These are phyloP conservation scores for Oenanthe sinensis DNA, from an alignment of 129 eudicot genomes.

Conservation along the genomic window DNA sequence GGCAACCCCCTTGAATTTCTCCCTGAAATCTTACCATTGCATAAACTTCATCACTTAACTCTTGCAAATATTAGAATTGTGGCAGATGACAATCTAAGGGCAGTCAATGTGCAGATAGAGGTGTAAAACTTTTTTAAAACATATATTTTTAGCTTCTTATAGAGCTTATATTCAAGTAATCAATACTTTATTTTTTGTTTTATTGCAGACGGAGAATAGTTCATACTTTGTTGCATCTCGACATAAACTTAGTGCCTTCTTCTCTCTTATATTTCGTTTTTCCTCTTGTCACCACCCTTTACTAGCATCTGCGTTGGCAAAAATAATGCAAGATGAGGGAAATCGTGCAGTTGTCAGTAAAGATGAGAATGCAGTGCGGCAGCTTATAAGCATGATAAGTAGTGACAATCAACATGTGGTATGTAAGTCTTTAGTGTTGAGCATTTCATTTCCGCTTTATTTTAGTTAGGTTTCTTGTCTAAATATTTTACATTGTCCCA, in stretches of 20 bases:
- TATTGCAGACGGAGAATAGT: slow-evolving; percentile 79
- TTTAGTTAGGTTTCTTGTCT: slow-evolving; percentile 3
- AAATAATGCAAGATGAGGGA: slow-evolving; percentile 93
- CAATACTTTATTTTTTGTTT: slow-evolving; percentile 20
- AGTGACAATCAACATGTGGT: slow-evolving; percentile 99
- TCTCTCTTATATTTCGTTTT: slow-evolving; percentile 93
- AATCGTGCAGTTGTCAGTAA: slow-evolving; percentile 87
- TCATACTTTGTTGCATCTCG: slow-evolving; percentile 96
- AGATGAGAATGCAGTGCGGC: slow-evolving; percentile 97
- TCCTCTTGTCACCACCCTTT: slow-evolving; percentile 98
- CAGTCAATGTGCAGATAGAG: slow-evolving; percentile 97
- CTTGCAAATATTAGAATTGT: slow-evolving; percentile 97
- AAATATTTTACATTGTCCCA: slow-evolving; percentile 21
- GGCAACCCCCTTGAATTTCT: slow-evolving; percentile 98
- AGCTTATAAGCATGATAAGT: slow-evolving; percentile 98
- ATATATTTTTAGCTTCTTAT: background rate
- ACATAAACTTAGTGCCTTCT: slow-evolving; percentile 93
- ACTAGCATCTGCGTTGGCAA: slow-evolving; percentile 94
- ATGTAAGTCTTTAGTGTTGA: slow-evolving; percentile 15
- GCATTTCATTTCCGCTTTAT: slow-evolving; percentile 6
- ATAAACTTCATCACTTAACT: slow-evolving; percentile 89
- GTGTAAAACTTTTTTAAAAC: slow-evolving; percentile 23
- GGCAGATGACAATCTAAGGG: slow-evolving; percentile 79
- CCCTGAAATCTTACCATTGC: slow-evolving; percentile 88
- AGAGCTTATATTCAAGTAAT: slow-evolving; percentile 6